These are phyloP conservation scores for Xylaria sp. DNA, from an alignment of 2,329 filamentous ascomycete species.

Conservation along the genomic window DNA sequence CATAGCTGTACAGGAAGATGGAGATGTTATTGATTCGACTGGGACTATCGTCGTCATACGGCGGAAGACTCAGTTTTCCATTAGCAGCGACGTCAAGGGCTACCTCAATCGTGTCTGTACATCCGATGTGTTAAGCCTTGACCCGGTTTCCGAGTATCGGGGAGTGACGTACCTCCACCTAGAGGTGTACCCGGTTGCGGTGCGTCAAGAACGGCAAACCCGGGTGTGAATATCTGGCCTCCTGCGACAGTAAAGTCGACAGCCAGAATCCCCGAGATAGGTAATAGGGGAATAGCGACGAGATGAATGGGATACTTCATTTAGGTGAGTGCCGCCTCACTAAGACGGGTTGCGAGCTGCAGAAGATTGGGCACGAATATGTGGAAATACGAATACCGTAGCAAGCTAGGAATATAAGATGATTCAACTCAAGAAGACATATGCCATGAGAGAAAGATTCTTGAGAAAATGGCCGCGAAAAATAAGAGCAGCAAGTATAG, in stretches of 20 bases:
- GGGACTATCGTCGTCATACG: constrained; percentile 54
- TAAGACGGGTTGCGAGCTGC: constrained; percentile 6
- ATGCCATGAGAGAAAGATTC: constrained; percentile 7
- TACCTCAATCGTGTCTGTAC: constrained; percentile 60
- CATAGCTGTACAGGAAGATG: constrained; percentile 67
- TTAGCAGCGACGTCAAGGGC: constrained; percentile 69
- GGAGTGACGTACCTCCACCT: constrained; percentile 57
- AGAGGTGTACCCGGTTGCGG: constrained; percentile 67
- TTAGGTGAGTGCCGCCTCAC: constrained; percentile 5
- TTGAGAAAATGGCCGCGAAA: background rate
- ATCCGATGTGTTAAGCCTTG: constrained; percentile 25
- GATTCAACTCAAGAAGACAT: constrained; percentile 6
- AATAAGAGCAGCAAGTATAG: constrained; percentile 5
- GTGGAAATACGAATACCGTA: background rate
- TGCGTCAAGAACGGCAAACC: constrained; percentile 67
- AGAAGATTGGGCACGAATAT: background rate
- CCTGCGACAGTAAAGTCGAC: constrained; percentile 60
- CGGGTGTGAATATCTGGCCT: constrained; percentile 71
- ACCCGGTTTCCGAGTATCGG: background rate
- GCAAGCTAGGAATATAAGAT: constrained; percentile 6
- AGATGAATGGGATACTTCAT: constrained; percentile 27
- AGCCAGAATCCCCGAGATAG: constrained; percentile 35
- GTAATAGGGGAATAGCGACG: constrained; percentile 32
- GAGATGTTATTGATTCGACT: constrained; percentile 66
- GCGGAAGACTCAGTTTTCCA: constrained; percentile 63